These are phyloP conservation scores for Mycena sanguinolenta DNA, from an alignment of 768 basidiomycete species.

Conservation along the genomic window DNA sequence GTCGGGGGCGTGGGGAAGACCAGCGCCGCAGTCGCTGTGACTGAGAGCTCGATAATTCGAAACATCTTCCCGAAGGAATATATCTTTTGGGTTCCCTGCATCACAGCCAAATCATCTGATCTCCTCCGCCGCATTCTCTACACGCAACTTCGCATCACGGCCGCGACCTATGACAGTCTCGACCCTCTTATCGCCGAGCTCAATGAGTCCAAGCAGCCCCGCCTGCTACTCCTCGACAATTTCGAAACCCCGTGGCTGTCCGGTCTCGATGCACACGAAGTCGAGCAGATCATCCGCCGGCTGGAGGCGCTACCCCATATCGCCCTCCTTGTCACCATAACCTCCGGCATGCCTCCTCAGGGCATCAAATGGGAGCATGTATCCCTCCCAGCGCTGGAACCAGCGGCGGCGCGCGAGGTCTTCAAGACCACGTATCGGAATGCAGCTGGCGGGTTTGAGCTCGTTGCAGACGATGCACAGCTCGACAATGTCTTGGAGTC, in stretches of 20 bases:
- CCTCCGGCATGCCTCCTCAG: slow-evolving; percentile 41
- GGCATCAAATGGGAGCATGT: slow-evolving; percentile 42
- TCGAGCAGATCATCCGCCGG: slow-evolving; percentile 42
- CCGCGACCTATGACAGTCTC: slow-evolving; percentile 37
- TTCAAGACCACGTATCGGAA: slow-evolving; percentile 36
- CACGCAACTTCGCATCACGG: slow-evolving; percentile 39
- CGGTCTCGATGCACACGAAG: slow-evolving; percentile 38
- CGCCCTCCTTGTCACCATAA: slow-evolving; percentile 52
- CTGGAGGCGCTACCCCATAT: slow-evolving; percentile 44
- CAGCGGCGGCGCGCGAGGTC: slow-evolving; percentile 37
- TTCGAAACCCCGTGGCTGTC: slow-evolving; percentile 55
- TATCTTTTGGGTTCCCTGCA: slow-evolving; percentile 52
- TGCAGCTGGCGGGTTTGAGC: slow-evolving; percentile 30
- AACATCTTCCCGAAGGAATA: slow-evolving; percentile 40
- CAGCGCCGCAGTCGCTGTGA: slow-evolving; percentile 49
- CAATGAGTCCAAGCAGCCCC: slow-evolving; percentile 35
- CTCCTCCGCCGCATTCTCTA: slow-evolving; percentile 44
- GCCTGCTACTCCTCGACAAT: slow-evolving; percentile 55
- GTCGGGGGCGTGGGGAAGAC: slow-evolving; percentile 57
- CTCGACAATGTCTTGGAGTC: slow-evolving; percentile 28
- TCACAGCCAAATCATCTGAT: slow-evolving; percentile 43
- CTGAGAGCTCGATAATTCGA: slow-evolving; percentile 40
- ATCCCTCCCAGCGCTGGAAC: slow-evolving; percentile 35
- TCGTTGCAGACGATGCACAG: slow-evolving; percentile 13
- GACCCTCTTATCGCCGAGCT: slow-evolving; percentile 35